These are phyloP conservation scores for Isabelozyma gotoi DNA, from an alignment of 805 yeast genomes.

Conservation along the genomic window DNA sequence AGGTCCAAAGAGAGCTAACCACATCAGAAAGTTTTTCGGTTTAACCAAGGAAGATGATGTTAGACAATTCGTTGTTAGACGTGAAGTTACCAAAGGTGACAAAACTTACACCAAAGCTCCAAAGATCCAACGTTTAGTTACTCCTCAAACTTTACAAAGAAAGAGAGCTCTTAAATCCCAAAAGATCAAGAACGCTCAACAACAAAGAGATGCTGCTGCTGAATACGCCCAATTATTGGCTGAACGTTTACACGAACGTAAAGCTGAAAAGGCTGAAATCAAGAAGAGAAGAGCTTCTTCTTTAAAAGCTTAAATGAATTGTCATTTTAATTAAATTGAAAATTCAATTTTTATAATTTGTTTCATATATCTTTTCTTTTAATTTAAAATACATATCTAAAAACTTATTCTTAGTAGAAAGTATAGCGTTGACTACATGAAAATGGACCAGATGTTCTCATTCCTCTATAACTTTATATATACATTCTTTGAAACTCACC, in stretches of 20 bases:
- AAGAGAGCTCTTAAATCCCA: conserved; percentile 94
- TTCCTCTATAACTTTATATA: too few relatives aligned
- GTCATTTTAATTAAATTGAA: not conserved
- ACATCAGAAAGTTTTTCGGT: conserved; percentile 99
- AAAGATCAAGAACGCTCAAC: conserved; percentile 96
- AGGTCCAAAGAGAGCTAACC: conserved; percentile 99
- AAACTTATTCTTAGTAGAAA: not conserved
- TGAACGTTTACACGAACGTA: conserved; percentile 96
- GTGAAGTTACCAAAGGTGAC: conserved; percentile 97
- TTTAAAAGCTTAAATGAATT: conserved; percentile 69
- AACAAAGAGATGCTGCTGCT: conserved; percentile 99
- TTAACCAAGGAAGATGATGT: conserved; percentile 92
- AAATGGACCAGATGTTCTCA: too few relatives aligned
- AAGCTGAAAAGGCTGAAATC: conserved; percentile 97
- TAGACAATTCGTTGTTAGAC: conserved; percentile 89
- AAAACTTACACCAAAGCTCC: conserved; percentile 99
- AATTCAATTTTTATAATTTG: not conserved
- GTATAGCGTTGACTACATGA: not conserved
- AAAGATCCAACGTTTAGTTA: conserved; percentile 98
- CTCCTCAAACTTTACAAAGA: conserved; percentile 99
- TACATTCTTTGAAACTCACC: too few relatives aligned
- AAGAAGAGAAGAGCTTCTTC: conserved; percentile 99
- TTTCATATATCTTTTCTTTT: conserved; percentile 2
- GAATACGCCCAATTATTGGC: conserved; percentile 99
- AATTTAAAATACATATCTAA: conserved; percentile 3